Percentiles rank a stretch among this genome's conserved stretches.
Evolutionary conservation across 441 rosid species (phyloP).

Genomic region (Bruguiera hainesii): DNA sequence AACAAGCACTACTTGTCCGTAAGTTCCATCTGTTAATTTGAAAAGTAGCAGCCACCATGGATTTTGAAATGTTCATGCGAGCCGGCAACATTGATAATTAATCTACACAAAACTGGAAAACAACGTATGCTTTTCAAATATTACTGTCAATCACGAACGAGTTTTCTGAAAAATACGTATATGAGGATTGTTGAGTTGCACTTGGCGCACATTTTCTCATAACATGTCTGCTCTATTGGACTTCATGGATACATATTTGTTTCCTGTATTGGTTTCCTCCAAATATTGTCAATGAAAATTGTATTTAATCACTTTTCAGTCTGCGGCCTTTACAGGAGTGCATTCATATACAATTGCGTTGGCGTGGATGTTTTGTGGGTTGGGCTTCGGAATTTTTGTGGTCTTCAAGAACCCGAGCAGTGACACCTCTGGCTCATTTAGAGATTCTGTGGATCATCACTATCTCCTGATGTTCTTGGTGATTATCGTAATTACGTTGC

Average conservation of each 20-base stretch:
- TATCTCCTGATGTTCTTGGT: conserved; percentile 31
- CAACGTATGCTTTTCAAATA: too few relatives aligned
- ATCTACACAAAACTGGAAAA: too few relatives aligned
- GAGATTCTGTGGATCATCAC: conserved; percentile 22
- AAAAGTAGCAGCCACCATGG: too few relatives aligned
- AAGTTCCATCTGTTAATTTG: conserved; percentile 18
- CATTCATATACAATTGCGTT: conserved; percentile 54
- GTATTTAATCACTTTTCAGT: conserved; percentile 40
- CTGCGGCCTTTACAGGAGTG: conserved; percentile 70
- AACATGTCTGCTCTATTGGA: too few relatives aligned
- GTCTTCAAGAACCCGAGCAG: conserved; percentile 22
- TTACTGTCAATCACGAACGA: too few relatives aligned
- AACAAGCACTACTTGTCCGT: conserved; percentile 76
- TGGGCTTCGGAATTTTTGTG: conserved; percentile 37
- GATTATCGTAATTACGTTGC: conserved; percentile 36
- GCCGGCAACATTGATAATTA: too few relatives aligned
- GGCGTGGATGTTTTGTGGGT: conserved; percentile 44
- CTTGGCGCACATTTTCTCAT: too few relatives aligned
- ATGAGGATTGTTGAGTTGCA: too few relatives aligned
- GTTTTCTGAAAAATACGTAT: too few relatives aligned
- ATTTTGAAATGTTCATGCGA: too few relatives aligned
- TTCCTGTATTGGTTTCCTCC: too few relatives aligned
- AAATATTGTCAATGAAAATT: background rate
- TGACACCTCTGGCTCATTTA: conserved; percentile 1
- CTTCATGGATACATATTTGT: too few relatives aligned